These are phyloP conservation scores for Pseudogymnoascus pannorum DNA, from an alignment of 2,329 filamentous ascomycete species.

Conservation along the genomic window DNA sequence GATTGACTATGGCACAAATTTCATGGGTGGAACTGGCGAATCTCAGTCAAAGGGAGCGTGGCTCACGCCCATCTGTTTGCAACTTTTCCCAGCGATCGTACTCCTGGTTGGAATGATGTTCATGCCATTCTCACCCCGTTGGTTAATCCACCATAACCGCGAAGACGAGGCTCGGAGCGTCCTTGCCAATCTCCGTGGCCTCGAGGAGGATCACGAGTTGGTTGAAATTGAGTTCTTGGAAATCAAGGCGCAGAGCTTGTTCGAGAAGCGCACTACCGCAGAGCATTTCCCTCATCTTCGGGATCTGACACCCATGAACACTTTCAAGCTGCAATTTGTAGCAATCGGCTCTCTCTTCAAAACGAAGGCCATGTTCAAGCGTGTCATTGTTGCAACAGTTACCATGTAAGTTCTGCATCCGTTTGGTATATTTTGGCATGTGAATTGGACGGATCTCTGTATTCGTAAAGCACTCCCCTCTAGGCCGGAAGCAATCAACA, in stretches of 20 bases:
- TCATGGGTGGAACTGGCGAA: conserved; percentile 54
- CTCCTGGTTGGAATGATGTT: conserved; percentile 66
- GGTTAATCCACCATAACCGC: conserved; percentile 63
- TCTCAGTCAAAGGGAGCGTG: conserved; percentile 62
- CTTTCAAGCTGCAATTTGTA: conserved; percentile 62
- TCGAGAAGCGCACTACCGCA: conserved; percentile 64
- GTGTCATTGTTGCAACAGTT: conserved; percentile 55
- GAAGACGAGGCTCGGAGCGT: conserved; percentile 59
- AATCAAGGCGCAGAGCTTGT: conserved; percentile 70
- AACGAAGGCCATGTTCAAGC: conserved; percentile 57
- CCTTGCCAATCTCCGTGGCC: conserved; percentile 56
- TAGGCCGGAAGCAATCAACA: background rate
- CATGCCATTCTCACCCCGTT: conserved; percentile 73
- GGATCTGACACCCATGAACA: conserved; percentile 53
- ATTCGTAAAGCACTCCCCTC: background rate
- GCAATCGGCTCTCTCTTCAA: conserved; percentile 58
- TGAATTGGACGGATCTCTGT: background rate
- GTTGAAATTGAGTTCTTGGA: conserved; percentile 74
- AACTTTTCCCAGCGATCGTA: conserved; percentile 59
- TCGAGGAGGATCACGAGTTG: conserved; percentile 56
- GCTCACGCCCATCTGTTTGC: conserved; percentile 65
- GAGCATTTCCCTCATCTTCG: conserved; percentile 61
- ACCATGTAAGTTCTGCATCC: conserved; percentile 39
- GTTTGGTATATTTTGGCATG: background rate
- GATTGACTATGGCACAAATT: conserved; percentile 59